Percentiles rank a stretch among this genome's conserved stretches.
These are phyloP conservation scores for Scutellaria baicalensis DNA, from an alignment of 257 asterid genomes.

Conservation along the genomic window DNA sequence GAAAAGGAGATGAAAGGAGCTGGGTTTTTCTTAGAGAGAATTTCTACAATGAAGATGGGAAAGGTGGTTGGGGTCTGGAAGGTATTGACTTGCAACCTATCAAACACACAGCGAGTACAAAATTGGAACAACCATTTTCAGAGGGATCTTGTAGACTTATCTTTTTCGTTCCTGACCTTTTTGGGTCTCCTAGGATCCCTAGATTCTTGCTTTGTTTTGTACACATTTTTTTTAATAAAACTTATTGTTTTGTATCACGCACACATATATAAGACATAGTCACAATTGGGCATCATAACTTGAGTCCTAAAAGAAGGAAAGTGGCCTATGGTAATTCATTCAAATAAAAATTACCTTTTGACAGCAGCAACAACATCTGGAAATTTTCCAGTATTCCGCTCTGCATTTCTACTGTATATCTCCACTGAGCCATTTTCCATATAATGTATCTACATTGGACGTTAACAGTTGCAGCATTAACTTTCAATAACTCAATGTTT, in stretches of 20 bases:
- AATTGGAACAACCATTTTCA: too few species aligned
- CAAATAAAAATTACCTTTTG: conserved; percentile 51
- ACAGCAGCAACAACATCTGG: conserved; percentile 82
- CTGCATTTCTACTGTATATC: conserved; percentile 97
- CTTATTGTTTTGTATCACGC: too few species aligned
- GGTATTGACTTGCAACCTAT: too few species aligned
- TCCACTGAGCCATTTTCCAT: conserved; percentile 84
- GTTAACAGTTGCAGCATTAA: conserved; percentile 2
- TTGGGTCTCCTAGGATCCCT: too few species aligned
- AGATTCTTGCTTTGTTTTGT: too few species aligned
- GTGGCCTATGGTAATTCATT: background rate
- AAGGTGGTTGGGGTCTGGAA: too few species aligned
- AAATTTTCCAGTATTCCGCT: conserved; percentile 87
- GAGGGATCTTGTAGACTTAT: too few species aligned
- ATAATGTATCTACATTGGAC: conserved; percentile 63
- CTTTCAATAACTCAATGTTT: background rate
- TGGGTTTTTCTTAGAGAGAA: too few species aligned
- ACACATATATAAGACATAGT: background rate
- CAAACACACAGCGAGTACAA: too few species aligned
- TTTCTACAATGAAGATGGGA: too few species aligned
- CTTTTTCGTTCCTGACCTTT: background rate
- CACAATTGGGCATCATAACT: background rate
- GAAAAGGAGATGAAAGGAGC: too few species aligned
- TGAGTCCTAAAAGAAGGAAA: background rate
- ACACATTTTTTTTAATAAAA: too few species aligned